Conservation (phyloP, 2,329 filamentous ascomycete genomes). For the Apiospora hydei region DNA sequence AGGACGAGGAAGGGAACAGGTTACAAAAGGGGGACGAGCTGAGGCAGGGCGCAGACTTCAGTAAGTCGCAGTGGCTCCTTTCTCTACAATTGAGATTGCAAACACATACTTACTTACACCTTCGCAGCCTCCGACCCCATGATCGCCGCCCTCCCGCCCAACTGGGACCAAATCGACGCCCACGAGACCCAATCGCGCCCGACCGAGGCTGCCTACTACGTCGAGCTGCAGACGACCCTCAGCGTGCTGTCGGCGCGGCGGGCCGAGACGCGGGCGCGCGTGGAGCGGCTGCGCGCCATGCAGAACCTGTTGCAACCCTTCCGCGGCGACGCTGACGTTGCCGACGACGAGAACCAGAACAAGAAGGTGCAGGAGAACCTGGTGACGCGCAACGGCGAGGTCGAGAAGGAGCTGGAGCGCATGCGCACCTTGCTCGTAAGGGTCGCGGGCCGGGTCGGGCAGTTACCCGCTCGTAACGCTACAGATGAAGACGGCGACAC, state of each 20-base stretch:
- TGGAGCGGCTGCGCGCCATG: conserved; percentile 58
- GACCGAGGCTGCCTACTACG: conserved; percentile 59
- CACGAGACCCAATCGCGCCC: conserved; percentile 48
- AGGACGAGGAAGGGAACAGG: conserved; percentile 43
- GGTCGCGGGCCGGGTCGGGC: conserved; percentile 61
- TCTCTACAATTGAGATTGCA: background rate
- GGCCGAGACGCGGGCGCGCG: conserved; percentile 46
- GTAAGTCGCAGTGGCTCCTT: background rate
- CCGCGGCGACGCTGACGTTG: conserved; percentile 22
- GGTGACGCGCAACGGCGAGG: conserved; percentile 67
- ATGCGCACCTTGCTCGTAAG: conserved; percentile 70
- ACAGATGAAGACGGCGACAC: conserved; percentile 34
- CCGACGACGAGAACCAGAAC: conserved; percentile 42
- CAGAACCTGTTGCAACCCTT: conserved; percentile 61
- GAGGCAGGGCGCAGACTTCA: conserved; percentile 24
- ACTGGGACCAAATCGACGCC: conserved; percentile 52
- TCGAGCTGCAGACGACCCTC: conserved; percentile 57
- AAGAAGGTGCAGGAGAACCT: conserved; percentile 68
- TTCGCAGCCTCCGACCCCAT: conserved; percentile 48
- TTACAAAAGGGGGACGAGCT: conserved; percentile 41
- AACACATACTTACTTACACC: background rate
- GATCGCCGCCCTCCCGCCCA: conserved; percentile 54
- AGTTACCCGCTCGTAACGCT: conserved; percentile 38
- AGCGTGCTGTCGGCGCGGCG: conserved; percentile 56
- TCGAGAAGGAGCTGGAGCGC: conserved; percentile 71